Evolutionary conservation across 2,329 filamentous ascomycete genomes (phyloP).

Genomic region (Aspergillus udagawae): DNA sequence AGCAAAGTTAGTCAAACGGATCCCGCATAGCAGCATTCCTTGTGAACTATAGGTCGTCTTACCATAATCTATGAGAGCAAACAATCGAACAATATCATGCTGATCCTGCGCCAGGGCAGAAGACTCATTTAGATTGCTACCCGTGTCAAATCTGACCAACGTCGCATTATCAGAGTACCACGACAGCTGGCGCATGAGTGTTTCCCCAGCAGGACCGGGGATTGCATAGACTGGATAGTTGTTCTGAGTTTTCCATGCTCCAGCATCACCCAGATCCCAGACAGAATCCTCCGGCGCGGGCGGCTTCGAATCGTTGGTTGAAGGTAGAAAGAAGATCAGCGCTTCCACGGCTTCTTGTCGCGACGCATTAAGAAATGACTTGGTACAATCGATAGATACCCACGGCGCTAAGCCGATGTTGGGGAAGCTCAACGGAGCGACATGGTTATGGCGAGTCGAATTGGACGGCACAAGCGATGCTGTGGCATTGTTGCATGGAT

Average conservation of each 20-base stretch:
- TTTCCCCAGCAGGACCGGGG: conserved; percentile 60
- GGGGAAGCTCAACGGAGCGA: conserved; percentile 63
- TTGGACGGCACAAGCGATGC: conserved; percentile 67
- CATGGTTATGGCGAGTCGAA: conserved; percentile 66
- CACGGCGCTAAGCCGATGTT: conserved; percentile 83
- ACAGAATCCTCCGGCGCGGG: conserved; percentile 59
- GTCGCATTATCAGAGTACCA: conserved; percentile 74
- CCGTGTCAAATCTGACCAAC: conserved; percentile 33
- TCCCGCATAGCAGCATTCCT: not conserved
- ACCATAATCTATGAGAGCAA: conserved; percentile 47
- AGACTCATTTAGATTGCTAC: not conserved
- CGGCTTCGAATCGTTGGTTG: conserved; percentile 52
- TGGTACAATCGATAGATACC: conserved; percentile 69
- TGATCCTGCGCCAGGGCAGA: conserved; percentile 1
- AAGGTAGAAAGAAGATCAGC: conserved; percentile 54
- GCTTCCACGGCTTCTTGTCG: conserved; percentile 60
- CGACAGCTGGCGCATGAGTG: conserved; percentile 67
- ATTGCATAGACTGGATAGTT: conserved; percentile 81
- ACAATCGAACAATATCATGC: conserved; percentile 39
- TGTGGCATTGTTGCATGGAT: conserved; percentile 62
- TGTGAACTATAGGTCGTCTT: conserved; percentile 31
- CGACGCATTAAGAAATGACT: conserved; percentile 63
- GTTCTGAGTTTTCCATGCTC: conserved; percentile 67
- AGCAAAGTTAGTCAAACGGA: not conserved
- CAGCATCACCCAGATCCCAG: conserved; percentile 69